Evolutionary conservation across 164 flowering plant species (phyloP).

Genomic region (Brasenia schreberi): DNA sequence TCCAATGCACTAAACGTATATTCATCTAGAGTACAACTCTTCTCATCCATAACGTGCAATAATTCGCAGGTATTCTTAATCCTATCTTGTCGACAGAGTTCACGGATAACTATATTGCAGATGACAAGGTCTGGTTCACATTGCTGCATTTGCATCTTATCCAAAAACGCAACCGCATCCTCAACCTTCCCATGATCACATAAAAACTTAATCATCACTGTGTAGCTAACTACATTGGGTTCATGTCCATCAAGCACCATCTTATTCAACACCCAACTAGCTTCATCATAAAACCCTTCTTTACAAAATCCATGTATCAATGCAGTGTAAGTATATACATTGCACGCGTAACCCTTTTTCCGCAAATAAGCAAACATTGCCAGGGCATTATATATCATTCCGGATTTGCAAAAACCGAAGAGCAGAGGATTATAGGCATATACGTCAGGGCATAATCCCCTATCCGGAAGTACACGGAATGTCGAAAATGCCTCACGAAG

Average conservation of each 20-base stretch:
- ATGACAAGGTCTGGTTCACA: slow-evolving; percentile 7
- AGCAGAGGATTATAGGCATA: slow-evolving; percentile 16
- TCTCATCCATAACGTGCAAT: slow-evolving; percentile 15
- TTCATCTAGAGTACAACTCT: slow-evolving; percentile 27
- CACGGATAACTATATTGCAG: slow-evolving; percentile 36
- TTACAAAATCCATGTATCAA: slow-evolving; percentile 37
- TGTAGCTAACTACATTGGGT: slow-evolving; percentile 35
- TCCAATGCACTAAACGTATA: slow-evolving; percentile 32
- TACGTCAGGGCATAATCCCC: slow-evolving; percentile 11
- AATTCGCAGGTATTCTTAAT: slow-evolving; percentile 18
- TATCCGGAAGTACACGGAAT: slow-evolving; percentile 17
- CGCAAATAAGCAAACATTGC: slow-evolving; percentile 23
- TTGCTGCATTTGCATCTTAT: slow-evolving; percentile 25
- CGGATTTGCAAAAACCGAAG: slow-evolving; percentile 22
- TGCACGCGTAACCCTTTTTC: slow-evolving; percentile 27
- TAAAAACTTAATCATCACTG: slow-evolving; percentile 14
- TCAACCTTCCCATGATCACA: slow-evolving; percentile 15
- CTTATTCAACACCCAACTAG: slow-evolving; percentile 16
- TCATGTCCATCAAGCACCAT: slow-evolving; percentile 27
- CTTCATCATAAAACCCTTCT: slow-evolving; percentile 27
- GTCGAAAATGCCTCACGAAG: slow-evolving; percentile 21
- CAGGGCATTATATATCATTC: slow-evolving; percentile 15
- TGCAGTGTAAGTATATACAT: slow-evolving; percentile 36
- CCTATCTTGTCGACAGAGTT: slow-evolving; percentile 17
- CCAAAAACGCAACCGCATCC: slow-evolving; percentile 8